These are phyloP conservation scores for Plasmodium billcollinsi DNA, from an alignment of 169 alveolate species.

Conservation along the genomic window DNA sequence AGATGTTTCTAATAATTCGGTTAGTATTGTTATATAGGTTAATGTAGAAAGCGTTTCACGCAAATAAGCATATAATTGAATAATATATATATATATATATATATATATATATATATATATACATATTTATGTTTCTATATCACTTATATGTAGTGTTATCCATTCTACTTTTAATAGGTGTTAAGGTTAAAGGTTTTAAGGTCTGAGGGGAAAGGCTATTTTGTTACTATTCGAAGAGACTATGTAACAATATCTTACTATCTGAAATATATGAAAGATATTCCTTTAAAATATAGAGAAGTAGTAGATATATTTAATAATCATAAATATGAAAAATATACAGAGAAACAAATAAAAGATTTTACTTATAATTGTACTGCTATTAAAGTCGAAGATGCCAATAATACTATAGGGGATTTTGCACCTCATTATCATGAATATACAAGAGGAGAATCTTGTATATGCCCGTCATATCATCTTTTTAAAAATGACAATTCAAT, in stretches of 20 bases:
- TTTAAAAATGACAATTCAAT: slow-evolving; percentile 43
- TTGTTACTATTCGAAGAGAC: slow-evolving; percentile 72
- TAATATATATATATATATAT: slow-evolving; percentile 2
- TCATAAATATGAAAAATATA: slow-evolving; percentile 34
- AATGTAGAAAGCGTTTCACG: background rate
- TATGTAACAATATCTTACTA: slow-evolving; percentile 53
- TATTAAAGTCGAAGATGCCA: slow-evolving; percentile 45
- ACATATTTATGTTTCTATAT: background rate
- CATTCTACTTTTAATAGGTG: slow-evolving; percentile 14
- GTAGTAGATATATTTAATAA: slow-evolving; percentile 55
- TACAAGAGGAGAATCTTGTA: slow-evolving; percentile 57
- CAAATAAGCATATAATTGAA: background rate
- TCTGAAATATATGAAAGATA: slow-evolving; percentile 62
- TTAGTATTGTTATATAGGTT: slow-evolving; percentile 5
- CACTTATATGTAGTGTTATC: background rate
- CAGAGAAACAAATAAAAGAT: slow-evolving; percentile 14
- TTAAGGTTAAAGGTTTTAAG: slow-evolving; percentile 46
- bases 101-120: background rate
- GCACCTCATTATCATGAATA: slow-evolving; percentile 67
- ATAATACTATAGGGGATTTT: slow-evolving; percentile 24
- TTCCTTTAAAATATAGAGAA: slow-evolving; percentile 66
- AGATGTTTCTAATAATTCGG: slow-evolving; percentile 74
- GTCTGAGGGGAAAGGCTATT: slow-evolving; percentile 64
- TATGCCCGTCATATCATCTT: slow-evolving; percentile 50
- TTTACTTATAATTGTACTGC: slow-evolving; percentile 31